phyloP scores from a whole-genome alignment of 2,329 filamentous ascomycete species.

The Fusarium avenaceum region DNA sequence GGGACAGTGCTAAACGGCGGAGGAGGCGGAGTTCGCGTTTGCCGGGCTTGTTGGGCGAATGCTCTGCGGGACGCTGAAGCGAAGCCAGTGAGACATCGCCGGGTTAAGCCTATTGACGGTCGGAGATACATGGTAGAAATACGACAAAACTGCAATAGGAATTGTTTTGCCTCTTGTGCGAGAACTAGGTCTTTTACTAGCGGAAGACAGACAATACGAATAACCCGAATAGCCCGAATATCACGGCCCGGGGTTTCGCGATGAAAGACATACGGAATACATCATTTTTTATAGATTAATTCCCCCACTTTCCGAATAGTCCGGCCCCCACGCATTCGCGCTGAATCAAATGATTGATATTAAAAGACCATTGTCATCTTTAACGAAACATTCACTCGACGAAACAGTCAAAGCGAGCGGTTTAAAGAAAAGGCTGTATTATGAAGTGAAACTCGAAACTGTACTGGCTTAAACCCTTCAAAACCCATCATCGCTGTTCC shows the following conservation, averaged over 20 bases:
- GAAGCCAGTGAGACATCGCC: slow-evolving; percentile 25
- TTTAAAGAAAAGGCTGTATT: slow-evolving; percentile 4
- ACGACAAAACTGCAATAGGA: not conserved
- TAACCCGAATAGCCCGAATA: slow-evolving; percentile 32
- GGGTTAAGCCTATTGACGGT: slow-evolving; percentile 30
- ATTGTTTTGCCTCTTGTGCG: not conserved
- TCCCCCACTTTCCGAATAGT: slow-evolving; percentile 44
- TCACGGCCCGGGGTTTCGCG: slow-evolving; percentile 32
- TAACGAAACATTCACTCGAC: not conserved
- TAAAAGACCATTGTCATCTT: slow-evolving; percentile 17
- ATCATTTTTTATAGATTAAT: slow-evolving; percentile 32
- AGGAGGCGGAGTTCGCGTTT: slow-evolving; percentile 36
- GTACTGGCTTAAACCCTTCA: slow-evolving; percentile 22
- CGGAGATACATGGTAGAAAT: slow-evolving; percentile 34
- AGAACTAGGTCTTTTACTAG: not conserved
- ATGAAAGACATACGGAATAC: slow-evolving; percentile 13
- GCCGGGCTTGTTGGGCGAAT: slow-evolving; percentile 37
- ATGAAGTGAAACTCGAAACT: slow-evolving; percentile 18
- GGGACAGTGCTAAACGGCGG: slow-evolving; percentile 60
- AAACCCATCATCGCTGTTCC: slow-evolving; percentile 25
- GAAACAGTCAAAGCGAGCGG: not conserved
- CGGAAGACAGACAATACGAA: not conserved
- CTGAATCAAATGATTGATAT: slow-evolving; percentile 20
- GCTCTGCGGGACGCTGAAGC: slow-evolving; percentile 19
- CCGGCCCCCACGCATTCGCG: slow-evolving; percentile 36